phyloP scores from a whole-genome alignment of 2,329 filamentous ascomycete genomes.

The Pseudogymnoascus verrucosus region DNA sequence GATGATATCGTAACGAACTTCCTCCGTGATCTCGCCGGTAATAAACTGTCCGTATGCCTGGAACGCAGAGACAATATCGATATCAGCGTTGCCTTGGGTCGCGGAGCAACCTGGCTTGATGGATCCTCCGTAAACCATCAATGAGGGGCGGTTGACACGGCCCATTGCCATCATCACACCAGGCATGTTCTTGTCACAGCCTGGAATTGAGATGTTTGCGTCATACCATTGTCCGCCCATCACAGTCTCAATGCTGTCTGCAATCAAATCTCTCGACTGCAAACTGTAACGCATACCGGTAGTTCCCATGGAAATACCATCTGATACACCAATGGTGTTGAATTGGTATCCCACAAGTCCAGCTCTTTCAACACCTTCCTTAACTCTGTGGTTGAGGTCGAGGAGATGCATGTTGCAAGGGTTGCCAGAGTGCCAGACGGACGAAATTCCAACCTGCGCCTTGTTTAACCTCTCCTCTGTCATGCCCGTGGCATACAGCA shows the following conservation, averaged over 20 bases:
- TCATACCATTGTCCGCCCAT: conserved; percentile 99
- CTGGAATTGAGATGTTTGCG: conserved; percentile 90
- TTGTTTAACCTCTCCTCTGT: conserved; percentile 85
- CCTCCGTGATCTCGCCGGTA: conserved; percentile 81
- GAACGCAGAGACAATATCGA: conserved; percentile 96
- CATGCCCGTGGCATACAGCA: conserved; percentile 94
- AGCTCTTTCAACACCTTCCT: conserved; percentile 62
- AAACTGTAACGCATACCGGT: conserved; percentile 93
- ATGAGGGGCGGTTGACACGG: conserved; percentile 81
- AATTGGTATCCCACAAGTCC: conserved; percentile 92
- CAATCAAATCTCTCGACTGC: conserved; percentile 92
- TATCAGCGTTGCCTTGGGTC: conserved; percentile 62
- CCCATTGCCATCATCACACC: conserved; percentile 91
- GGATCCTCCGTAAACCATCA: conserved; percentile 97
- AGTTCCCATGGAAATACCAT: conserved; percentile 97
- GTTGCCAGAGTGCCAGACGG: conserved; percentile 96
- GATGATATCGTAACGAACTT: conserved; percentile 90
- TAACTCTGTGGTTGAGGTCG: conserved; percentile 51
- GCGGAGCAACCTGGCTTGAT: conserved; percentile 85
- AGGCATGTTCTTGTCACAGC: conserved; percentile 99
- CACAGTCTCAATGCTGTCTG: conserved; percentile 96
- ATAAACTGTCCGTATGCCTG: conserved; percentile 96
- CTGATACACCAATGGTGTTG: conserved; percentile 97
- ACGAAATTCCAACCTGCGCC: conserved; percentile 94
- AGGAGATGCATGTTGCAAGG: conserved; percentile 99